phyloP scores from a whole-genome alignment of 2,329 filamentous ascomycete species.

The Bipolaris zeicola region DNA sequence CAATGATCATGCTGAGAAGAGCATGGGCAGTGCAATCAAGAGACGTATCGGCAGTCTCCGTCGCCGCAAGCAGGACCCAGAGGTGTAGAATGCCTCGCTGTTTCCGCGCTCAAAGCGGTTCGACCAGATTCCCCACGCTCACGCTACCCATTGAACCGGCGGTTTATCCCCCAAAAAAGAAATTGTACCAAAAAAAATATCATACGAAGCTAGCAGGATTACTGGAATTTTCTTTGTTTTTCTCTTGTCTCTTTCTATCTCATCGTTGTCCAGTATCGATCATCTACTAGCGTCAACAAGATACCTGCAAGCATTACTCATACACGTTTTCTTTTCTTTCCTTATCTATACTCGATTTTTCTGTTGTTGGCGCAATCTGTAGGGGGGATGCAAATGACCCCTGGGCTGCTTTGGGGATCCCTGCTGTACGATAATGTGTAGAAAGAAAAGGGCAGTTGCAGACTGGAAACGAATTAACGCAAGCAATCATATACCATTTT shows the following conservation, averaged over 20 bases:
- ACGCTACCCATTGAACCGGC: background rate
- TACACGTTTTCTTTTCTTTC: background rate
- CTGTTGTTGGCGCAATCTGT: background rate
- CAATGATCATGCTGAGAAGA: conserved; percentile 47
- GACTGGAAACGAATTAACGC: background rate
- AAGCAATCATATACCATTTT: background rate
- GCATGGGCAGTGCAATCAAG: conserved; percentile 50
- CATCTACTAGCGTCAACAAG: background rate
- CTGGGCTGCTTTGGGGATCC: background rate
- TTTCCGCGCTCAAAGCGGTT: conserved; percentile 2
- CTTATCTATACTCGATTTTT: too few relatives aligned
- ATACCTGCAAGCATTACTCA: background rate
- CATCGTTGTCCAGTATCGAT: background rate
- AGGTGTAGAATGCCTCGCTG: conserved; percentile 23
- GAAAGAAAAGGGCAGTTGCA: background rate
- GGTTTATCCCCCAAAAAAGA: background rate
- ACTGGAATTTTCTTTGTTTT: background rate
- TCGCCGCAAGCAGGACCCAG: conserved; percentile 40
- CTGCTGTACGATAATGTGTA: background rate
- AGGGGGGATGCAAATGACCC: background rate
- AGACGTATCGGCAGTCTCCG: conserved; percentile 55
- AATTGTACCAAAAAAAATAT: conserved; percentile 1
- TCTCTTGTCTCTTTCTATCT: background rate
- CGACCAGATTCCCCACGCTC: background rate
- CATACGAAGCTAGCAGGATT: too few relatives aligned